phyloP scores from a whole-genome alignment of 768 basidiomycete genomes.

The Scleroderma bovista region DNA sequence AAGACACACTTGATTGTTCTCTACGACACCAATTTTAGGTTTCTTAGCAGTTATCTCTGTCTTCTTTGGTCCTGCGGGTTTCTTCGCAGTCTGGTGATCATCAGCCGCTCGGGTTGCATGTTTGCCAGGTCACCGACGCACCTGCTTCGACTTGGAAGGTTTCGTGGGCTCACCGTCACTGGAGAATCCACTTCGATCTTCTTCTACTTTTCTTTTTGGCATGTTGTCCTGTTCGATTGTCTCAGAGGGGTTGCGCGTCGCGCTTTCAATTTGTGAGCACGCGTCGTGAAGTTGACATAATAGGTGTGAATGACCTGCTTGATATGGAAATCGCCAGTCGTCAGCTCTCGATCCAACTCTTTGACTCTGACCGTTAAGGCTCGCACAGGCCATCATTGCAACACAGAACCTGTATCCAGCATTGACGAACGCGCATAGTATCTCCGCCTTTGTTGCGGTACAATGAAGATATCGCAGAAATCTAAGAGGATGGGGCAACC shows the following conservation, averaged over 20 bases:
- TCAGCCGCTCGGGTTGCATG: background rate
- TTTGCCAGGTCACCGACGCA: too few relatives aligned
- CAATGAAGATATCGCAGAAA: slow-evolving; percentile 85
- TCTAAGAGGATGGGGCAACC: slow-evolving; percentile 77
- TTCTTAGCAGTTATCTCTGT: slow-evolving; percentile 30
- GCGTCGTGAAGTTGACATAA: background rate
- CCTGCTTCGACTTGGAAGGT: background rate
- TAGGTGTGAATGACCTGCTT: slow-evolving; percentile 23
- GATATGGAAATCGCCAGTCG: slow-evolving; percentile 25
- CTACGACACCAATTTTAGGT: slow-evolving; percentile 19
- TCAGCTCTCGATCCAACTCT: background rate
- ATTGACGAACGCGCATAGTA: slow-evolving; percentile 8
- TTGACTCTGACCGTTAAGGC: slow-evolving; percentile 3
- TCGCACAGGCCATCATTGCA: background rate
- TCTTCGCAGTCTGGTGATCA: slow-evolving; percentile 1
- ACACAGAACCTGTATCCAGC: background rate
- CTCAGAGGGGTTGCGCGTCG: background rate
- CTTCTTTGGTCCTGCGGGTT: slow-evolving; percentile 5
- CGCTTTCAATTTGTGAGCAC: slow-evolving; percentile 9
- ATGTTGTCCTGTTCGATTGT: background rate
- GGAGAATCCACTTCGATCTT: slow-evolving; percentile 12
- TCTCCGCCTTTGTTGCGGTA: slow-evolving; percentile 46
- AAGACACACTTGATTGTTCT: background rate
- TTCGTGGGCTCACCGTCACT: background rate
- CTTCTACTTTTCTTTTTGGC: slow-evolving; percentile 15